Evolutionary conservation across 106 monocot genomes (phyloP), one percentile per base, ranked within the genome.

Genomic region (Allium sativum): DNA sequence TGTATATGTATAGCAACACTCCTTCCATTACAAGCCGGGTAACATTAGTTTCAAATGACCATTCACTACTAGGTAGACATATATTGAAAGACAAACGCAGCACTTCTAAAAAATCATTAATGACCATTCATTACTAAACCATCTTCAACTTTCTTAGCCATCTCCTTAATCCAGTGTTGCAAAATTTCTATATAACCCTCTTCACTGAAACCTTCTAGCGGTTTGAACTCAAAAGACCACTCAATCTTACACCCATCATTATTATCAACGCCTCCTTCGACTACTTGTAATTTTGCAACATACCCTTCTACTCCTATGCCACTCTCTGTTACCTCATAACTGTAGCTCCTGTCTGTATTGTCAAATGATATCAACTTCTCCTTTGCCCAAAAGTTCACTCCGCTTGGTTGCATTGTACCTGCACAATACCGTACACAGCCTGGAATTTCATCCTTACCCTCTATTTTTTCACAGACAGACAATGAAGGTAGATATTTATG

Each of bases 311-410:
- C 46, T 45, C 76, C 71, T 46, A 65, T 61, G 18, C 66, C 61
- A 53, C 8, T 77, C 18, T 71, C 76, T 7, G 54, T 16, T 15
- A 77, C 31, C 52, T 60, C 76, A 48, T 77, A 77, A 13, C 57
- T 51, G 46, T 66, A 77, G 62, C 56, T 62, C 55, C 60, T 53
- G 15, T 19, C 55, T 18, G 13, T 21, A 21, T 46, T n/a, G 41
- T 77, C 61, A 47, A 71, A 43, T 10, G n/a, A 54, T 1, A 67
- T 18, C 12, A 77, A 61, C 21, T 62, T 59, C 67, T 77, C 77
- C 61, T 71, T 77, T 21, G 56, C 61, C 77, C 77, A 76, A 8
- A 11, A 12, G 5, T 48, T 48, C 21, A 5, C 3, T 7, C 56
- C 48, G 10, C 45, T 44, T 10, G 6, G 15, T 20, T 64, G 48